These are phyloP conservation scores for Sugiyamaella smithiae DNA, from an alignment of 805 yeast genomes.

Conservation along the genomic window DNA sequence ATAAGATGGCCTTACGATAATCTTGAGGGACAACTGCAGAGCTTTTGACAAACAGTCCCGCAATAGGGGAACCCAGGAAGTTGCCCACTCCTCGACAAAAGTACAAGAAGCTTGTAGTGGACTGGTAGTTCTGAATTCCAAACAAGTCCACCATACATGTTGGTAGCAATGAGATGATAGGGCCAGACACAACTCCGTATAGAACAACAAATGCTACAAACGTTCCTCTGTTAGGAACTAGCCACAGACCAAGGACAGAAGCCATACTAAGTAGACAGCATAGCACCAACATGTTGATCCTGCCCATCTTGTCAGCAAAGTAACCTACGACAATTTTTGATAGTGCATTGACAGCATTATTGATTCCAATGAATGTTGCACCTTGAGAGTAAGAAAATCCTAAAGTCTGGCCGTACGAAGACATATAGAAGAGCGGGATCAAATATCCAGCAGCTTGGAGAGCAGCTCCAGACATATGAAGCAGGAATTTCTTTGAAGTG, in stretches of 20 bases:
- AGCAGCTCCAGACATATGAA: slow-evolving; percentile 17
- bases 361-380: slow-evolving; percentile 23
- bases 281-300: slow-evolving; percentile 51
- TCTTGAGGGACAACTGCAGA: slow-evolving; percentile 8
- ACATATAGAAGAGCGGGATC: slow-evolving; percentile 23
- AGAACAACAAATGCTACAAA: slow-evolving; percentile 22
- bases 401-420: slow-evolving; percentile 20
- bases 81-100: slow-evolving; percentile 23
- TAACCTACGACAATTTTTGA: slow-evolving; percentile 49
- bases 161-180: slow-evolving; percentile 22
- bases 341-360: slow-evolving; percentile 24
- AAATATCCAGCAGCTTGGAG: slow-evolving; percentile 24
- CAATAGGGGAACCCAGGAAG: slow-evolving; percentile 25
- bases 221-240: slow-evolving; percentile 14
- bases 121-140: slow-evolving; percentile 22
- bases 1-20: slow-evolving; percentile 19
- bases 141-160: slow-evolving; percentile 24
- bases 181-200: slow-evolving; percentile 23
- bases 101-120: slow-evolving; percentile 23
- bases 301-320: slow-evolving; percentile 52
- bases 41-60: slow-evolving; percentile 20
- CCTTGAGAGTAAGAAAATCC: slow-evolving; percentile 22
- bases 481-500: slow-evolving; percentile 15
- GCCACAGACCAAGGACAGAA: slow-evolving; percentile 44
- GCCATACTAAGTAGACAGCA: slow-evolving; percentile 46